A percentile compares a stretch with the other conserved stretches of the same genome.
Evolutionary conservation across 441 rosid genomes (phyloP).

Genomic region (Omphalea diandra): DNA sequence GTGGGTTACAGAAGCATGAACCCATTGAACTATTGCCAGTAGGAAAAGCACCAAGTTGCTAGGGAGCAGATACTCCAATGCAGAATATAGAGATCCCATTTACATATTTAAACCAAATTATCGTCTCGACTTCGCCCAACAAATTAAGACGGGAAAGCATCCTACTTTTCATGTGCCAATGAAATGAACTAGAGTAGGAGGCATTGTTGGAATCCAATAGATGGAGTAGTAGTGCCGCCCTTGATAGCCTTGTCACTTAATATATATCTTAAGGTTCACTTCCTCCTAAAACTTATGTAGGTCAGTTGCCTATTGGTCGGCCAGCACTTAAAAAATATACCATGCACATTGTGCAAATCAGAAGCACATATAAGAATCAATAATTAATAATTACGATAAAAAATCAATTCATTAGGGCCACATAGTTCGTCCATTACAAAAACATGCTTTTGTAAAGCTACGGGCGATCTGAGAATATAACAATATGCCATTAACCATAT

Average conservation of each 20-base stretch:
- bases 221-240: not conserved
- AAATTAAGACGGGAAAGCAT: not conserved
- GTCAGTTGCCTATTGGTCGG: not conserved
- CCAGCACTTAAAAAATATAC: no score
- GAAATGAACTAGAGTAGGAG: not conserved
- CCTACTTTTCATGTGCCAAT: not conserved
- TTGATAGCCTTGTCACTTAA: not conserved
- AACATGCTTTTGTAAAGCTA: not conserved
- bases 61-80: not conserved
- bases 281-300: not conserved
- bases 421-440: not conserved
- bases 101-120: not conserved
- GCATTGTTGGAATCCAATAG: conserved; percentile 5
- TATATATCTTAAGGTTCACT: not conserved
- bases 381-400: not conserved
- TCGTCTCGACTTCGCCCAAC: no score
- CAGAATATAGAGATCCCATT: not conserved
- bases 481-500: not conserved
- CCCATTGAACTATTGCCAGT: not conserved
- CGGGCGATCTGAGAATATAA: not conserved
- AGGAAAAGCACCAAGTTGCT: no score
- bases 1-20: not conserved
- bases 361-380: not conserved
- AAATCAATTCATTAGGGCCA: not conserved
- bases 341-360: no score